These are phyloP conservation scores for Penicillium sp. DNA, from an alignment of 2,329 filamentous ascomycete species.

Conservation along the genomic window DNA sequence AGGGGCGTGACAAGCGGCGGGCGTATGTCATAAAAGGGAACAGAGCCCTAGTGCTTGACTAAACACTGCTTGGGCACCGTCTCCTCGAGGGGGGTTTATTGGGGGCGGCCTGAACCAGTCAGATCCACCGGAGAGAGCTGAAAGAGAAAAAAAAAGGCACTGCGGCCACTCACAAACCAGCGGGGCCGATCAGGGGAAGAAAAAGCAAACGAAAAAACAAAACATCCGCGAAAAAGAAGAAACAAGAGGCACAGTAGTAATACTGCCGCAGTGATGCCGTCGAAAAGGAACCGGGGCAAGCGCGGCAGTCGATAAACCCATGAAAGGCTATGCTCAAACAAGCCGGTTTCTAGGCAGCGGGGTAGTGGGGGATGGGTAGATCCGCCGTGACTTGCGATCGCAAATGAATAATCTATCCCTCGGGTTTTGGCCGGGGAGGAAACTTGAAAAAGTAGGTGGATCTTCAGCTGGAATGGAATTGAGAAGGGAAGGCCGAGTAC, in stretches of 20 bases:
- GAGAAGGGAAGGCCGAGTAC: constrained; percentile 10
- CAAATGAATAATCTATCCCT: background rate
- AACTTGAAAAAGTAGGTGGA: background rate
- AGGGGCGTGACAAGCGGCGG: constrained; percentile 8
- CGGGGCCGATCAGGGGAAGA: constrained; percentile 10
- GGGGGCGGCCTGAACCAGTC: constrained; percentile 35
- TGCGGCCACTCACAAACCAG: constrained; percentile 20
- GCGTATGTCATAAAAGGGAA: constrained; percentile 25
- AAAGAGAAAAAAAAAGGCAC: constrained; percentile 26
- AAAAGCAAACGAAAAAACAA: background rate
- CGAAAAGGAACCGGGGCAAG: constrained; percentile 18
- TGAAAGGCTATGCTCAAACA: constrained; percentile 21
- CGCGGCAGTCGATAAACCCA: constrained; percentile 27
- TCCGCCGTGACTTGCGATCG: constrained; percentile 14
- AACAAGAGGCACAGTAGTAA: constrained; percentile 14
- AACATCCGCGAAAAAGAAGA: background rate
- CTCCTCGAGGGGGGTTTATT: constrained; percentile 4
- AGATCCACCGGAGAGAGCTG: constrained; percentile 26
- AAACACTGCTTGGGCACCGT: constrained; percentile 21
- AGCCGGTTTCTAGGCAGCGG: constrained; percentile 8
- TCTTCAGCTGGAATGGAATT: background rate
- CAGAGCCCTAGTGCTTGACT: constrained; percentile 18
- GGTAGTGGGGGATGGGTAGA: constrained; percentile 24
- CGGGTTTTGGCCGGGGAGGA: background rate
- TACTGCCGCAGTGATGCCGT: background rate